Evolutionary conservation across 176 grass and related monocot genomes (phyloP).

Genomic region (Lolium perenne): DNA sequence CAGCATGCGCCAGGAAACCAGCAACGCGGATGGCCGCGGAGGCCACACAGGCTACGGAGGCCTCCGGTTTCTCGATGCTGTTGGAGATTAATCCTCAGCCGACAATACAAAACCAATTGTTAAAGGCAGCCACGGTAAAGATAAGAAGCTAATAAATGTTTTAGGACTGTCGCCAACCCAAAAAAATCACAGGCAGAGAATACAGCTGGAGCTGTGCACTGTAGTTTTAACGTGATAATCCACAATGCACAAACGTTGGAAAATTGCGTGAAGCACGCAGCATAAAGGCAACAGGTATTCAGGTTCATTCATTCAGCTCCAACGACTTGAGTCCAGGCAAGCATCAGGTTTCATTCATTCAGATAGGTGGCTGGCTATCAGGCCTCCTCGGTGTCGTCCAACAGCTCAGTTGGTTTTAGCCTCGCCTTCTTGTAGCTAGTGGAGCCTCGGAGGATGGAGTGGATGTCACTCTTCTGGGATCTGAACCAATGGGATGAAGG

Average conservation of each 20-base stretch:
- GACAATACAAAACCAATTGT: no score
- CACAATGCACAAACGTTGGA: not conserved
- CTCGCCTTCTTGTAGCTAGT: slow-evolving; percentile 80
- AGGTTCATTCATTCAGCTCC: slow-evolving; percentile 36
- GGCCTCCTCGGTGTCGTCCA: slow-evolving; percentile 62
- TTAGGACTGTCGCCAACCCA: no score
- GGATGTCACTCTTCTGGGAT: slow-evolving; percentile 59
- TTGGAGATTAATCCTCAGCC: no score
- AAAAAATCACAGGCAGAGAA: not conserved
- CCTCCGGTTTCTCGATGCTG: no score
- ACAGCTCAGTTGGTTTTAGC: slow-evolving; percentile 50
- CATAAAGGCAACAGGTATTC: not conserved
- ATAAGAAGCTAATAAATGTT: no score
- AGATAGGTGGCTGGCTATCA: slow-evolving; percentile 53
- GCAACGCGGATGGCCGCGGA: no score
- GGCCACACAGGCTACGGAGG: no score
- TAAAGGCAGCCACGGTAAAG: no score
- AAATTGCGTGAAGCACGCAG: not conserved
- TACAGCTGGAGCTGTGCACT: not conserved
- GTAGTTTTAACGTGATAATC: not conserved
- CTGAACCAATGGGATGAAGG: slow-evolving; percentile 47
- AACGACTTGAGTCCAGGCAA: not conserved
- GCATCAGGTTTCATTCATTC: slow-evolving; percentile 21
- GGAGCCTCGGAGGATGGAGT: slow-evolving; percentile 72
- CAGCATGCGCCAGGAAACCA: no score